These are phyloP conservation scores for Pseudogymnoascus pannorum DNA, from an alignment of 2,329 filamentous ascomycete genomes.

Conservation along the genomic window DNA sequence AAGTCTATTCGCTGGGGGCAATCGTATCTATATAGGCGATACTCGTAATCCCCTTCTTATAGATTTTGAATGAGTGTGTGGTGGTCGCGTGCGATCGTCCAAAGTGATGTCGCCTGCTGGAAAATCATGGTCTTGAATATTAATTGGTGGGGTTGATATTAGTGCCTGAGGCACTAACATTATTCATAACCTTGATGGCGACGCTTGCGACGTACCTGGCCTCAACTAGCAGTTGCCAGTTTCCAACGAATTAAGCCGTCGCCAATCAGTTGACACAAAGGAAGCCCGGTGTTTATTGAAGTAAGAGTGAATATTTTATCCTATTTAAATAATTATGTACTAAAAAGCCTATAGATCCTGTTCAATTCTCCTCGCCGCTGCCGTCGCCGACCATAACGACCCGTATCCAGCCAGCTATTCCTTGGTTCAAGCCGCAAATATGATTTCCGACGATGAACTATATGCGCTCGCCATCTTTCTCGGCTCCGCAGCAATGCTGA, in stretches of 20 bases:
- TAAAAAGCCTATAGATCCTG: background rate
- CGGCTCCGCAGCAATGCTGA: slow-evolving; percentile 78
- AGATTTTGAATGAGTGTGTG: slow-evolving; percentile 8
- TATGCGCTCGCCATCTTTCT: slow-evolving; percentile 91
- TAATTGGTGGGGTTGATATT: slow-evolving; percentile 9
- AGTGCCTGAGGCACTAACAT: background rate
- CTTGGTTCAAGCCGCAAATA: slow-evolving; percentile 38
- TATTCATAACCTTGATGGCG: slow-evolving; percentile 8
- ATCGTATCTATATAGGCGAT: slow-evolving; percentile 3
- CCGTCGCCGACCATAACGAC: background rate
- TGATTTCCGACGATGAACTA: slow-evolving; percentile 92
- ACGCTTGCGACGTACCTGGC: slow-evolving; percentile 8
- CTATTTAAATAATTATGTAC: background rate
- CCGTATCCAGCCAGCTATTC: background rate
- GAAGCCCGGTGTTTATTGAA: background rate
- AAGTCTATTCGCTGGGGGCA: background rate
- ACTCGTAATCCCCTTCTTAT: slow-evolving; percentile 8
- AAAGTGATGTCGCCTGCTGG: slow-evolving; percentile 8
- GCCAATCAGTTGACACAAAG: slow-evolving; percentile 2
- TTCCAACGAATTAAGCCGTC: background rate
- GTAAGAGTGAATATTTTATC: slow-evolving; percentile 2
- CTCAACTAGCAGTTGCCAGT: background rate
- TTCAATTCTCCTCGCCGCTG: background rate
- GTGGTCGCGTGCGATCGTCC: slow-evolving; percentile 5
- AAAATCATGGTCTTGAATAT: slow-evolving; percentile 11